phyloP scores from a whole-genome alignment of 305 asterid genomes.

The Solanum aculeatissimum region DNA sequence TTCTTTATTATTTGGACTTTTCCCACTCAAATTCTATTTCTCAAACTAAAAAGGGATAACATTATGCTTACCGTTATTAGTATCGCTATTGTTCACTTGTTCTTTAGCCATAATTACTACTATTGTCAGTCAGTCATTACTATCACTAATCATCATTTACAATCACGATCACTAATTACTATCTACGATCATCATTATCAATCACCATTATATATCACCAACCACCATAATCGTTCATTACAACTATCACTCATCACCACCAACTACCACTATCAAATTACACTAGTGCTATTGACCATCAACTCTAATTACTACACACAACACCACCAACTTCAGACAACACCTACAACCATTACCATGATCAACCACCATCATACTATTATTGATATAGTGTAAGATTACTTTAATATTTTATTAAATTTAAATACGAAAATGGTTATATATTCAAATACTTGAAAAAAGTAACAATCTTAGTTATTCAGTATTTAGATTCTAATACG shows the following conservation, averaged over 20 bases:
- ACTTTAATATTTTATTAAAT: too few species aligned
- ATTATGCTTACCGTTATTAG: neutral
- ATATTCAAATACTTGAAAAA: too few species aligned
- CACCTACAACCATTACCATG: neutral
- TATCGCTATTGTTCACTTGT: neutral
- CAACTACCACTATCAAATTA: neutral
- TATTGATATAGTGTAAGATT: too few species aligned
- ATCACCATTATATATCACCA: neutral
- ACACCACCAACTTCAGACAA: neutral
- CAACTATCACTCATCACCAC: neutral
- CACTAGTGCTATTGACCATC: neutral
- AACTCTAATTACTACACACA: neutral
- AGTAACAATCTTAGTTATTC: neutral
- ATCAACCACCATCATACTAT: neutral
- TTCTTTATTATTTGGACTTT: neutral
- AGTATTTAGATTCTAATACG: neutral
- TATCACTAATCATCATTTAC: neutral
- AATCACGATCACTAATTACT: neutral
- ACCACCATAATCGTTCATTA: neutral
- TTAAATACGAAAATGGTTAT: too few species aligned
- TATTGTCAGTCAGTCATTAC: neutral
- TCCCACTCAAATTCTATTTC: neutral
- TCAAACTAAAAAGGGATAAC: neutral
- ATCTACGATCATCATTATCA: neutral
- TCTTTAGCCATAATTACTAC: neutral